phyloP scores from a whole-genome alignment of 345 rosid species.

The Citrus hindsii region DNA sequence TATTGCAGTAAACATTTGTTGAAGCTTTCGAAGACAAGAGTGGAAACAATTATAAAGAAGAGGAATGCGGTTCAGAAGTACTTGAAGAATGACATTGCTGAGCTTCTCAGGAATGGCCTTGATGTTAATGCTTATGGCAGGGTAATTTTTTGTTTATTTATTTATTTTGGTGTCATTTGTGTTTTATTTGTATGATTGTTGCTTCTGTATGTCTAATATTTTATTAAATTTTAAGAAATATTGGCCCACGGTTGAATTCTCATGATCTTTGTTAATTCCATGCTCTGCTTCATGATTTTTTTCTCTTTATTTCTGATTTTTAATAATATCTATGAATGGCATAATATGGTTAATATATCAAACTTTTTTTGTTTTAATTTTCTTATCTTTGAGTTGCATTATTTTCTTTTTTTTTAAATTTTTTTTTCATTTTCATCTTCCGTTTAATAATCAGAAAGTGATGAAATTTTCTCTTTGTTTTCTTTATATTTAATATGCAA shows the following conservation, averaged over 20 bases:
- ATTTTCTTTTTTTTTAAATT: not conserved
- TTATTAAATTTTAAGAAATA: not conserved
- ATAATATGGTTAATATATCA: not conserved
- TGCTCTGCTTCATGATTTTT: not conserved
- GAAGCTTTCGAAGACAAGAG: conserved; percentile 54
- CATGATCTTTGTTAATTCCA: not conserved
- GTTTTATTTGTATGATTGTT: conserved; percentile 6
- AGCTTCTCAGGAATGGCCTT: conserved; percentile 59
- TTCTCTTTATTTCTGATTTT: not conserved
- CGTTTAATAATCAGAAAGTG: not conserved
- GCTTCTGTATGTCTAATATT: not conserved
- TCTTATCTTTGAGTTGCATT: not conserved
- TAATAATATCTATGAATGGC: not conserved
- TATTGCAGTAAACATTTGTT: conserved; percentile 53
- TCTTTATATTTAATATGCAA: not conserved
- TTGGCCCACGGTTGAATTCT: not conserved
- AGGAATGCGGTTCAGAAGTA: conserved; percentile 55
- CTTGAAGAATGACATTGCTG: conserved; percentile 77
- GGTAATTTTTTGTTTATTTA: conserved; percentile 30
- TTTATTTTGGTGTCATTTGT: not conserved
- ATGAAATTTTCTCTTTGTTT: not conserved
- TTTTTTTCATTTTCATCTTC: not conserved
- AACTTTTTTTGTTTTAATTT: not conserved
- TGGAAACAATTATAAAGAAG: conserved; percentile 72
- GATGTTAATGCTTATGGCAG: conserved; percentile 77